Evolutionary conservation across 208 protist genomes (phyloP).

Genomic region (Leishmania major): DNA sequence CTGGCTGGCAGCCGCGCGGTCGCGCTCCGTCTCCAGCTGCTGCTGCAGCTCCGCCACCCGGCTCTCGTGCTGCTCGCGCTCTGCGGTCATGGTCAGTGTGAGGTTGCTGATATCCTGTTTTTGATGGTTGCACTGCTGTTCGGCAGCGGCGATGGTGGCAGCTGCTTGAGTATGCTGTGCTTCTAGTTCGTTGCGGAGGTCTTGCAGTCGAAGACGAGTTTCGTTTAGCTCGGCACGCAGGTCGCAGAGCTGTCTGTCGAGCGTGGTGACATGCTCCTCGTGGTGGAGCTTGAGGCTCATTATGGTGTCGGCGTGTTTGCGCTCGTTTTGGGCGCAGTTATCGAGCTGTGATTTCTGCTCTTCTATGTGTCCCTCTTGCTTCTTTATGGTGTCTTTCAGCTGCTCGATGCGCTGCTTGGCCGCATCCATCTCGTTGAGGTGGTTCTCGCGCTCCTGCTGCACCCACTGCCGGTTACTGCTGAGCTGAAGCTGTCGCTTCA

Average conservation of each 20-base stretch:
- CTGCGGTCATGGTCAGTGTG: not conserved
- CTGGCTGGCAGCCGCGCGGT: no score
- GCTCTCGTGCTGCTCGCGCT: not conserved
- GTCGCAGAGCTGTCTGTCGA: not conserved
- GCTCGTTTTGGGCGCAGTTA: not conserved
- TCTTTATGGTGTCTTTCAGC: slow-evolving; percentile 18
- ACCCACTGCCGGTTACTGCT: slow-evolving; percentile 44
- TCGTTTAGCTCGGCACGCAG: not conserved
- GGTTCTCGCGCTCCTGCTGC: slow-evolving; percentile 44
- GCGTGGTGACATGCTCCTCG: slow-evolving; percentile 9
- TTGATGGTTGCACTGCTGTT: not conserved
- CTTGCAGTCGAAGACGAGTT: not conserved
- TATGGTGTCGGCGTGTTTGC: not conserved
- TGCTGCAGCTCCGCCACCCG: not conserved
- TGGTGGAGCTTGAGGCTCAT: slow-evolving; percentile 14
- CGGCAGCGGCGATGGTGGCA: not conserved
- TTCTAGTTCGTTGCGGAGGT: not conserved
- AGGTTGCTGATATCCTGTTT: not conserved
- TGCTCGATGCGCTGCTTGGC: slow-evolving; percentile 24
- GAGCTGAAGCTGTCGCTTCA: slow-evolving; percentile 37
- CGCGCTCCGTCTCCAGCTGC: not conserved
- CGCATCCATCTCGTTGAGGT: slow-evolving; percentile 35
- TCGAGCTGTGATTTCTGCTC: slow-evolving; percentile 20
- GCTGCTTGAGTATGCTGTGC: not conserved
- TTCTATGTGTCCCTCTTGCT: slow-evolving; percentile 3